Percentiles rank a stretch among this genome's conserved stretches.
Conservation (phyloP, 768 basidiomycete genomes). For the Rhodosporidiobolus odoratus region DNA sequence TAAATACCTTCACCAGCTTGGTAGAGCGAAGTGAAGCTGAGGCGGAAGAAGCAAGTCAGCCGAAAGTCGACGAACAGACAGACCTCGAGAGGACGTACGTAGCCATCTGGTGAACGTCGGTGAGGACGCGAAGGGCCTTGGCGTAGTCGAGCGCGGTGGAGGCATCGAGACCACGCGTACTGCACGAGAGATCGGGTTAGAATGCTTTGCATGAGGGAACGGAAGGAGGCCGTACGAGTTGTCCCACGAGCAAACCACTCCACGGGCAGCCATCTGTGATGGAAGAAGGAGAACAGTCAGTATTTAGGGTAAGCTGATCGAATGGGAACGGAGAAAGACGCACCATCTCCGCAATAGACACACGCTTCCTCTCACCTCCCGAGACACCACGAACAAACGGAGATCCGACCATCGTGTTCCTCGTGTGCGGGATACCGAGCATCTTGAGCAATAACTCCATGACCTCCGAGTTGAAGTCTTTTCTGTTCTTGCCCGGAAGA, state of each 20-base stretch:
- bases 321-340: not conserved
- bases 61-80: too few relatives aligned
- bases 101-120: constrained; percentile 71
- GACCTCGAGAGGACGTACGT: constrained; percentile 40
- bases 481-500: constrained; percentile 24
- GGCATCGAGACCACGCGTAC: constrained; percentile 63
- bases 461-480: constrained; percentile 49
- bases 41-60: too few relatives aligned
- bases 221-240: constrained; percentile 46
- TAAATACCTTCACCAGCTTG: constrained; percentile 67
- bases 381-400: constrained; percentile 51
- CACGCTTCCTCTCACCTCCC: constrained; percentile 52
- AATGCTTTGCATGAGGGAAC: constrained; percentile 44
- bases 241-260: constrained; percentile 47
- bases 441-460: constrained; percentile 50
- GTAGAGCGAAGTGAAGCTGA: constrained; percentile 67
- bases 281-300: constrained; percentile 26
- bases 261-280: constrained; percentile 45
- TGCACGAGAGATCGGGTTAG: not conserved
- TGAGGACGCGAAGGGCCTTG: constrained; percentile 71
- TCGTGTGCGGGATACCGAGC: constrained; percentile 55
- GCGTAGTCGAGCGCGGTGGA: constrained; percentile 83
- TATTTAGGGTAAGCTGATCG: not conserved
- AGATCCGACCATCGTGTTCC: constrained; percentile 49
- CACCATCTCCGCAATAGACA: constrained; percentile 49